Evolutionary conservation across 306 rosid species (phyloP).

Genomic region (Ziziphus jujuba): DNA sequence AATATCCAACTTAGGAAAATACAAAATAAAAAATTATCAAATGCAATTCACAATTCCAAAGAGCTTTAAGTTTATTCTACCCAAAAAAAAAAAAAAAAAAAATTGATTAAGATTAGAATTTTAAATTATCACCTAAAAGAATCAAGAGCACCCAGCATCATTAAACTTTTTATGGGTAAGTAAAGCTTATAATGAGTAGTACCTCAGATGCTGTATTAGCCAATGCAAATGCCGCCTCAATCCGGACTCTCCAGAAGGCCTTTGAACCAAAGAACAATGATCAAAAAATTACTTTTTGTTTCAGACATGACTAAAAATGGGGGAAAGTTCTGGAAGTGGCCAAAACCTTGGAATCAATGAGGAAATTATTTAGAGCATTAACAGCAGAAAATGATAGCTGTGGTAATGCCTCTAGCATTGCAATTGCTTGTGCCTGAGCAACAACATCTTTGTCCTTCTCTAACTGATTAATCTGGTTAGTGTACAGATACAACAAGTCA

Average conservation of each 20-base stretch:
- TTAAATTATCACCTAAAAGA: background rate
- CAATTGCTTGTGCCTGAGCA: conserved; percentile 94
- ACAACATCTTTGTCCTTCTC: conserved; percentile 97
- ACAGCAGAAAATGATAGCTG: conserved; percentile 83
- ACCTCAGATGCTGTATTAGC: conserved; percentile 94
- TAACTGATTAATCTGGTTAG: conserved; percentile 83
- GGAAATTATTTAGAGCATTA: conserved; percentile 83
- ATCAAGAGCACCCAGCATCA: background rate
- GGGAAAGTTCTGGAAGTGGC: conserved; percentile 17
- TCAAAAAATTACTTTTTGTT: conserved; percentile 22
- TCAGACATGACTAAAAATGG: conserved; percentile 8
- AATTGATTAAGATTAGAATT: background rate
- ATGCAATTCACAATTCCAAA: too few relatives aligned
- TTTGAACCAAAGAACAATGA: conserved; percentile 38
- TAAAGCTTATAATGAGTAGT: conserved; percentile 25
- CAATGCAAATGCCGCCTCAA: conserved; percentile 96
- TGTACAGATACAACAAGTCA: conserved; percentile 32
- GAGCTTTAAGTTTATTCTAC: too few relatives aligned
- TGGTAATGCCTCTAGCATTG: conserved; percentile 71
- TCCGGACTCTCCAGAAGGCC: conserved; percentile 94
- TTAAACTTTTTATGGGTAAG: conserved; percentile 13
- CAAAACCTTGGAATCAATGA: conserved; percentile 81
- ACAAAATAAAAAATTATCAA: too few relatives aligned
- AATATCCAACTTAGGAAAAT: too few relatives aligned
- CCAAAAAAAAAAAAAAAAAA: too few relatives aligned